Base-by-base conservation (phyloP, 2,329 filamentous ascomycete genomes). In the Aspergillus clavatus region DNA sequence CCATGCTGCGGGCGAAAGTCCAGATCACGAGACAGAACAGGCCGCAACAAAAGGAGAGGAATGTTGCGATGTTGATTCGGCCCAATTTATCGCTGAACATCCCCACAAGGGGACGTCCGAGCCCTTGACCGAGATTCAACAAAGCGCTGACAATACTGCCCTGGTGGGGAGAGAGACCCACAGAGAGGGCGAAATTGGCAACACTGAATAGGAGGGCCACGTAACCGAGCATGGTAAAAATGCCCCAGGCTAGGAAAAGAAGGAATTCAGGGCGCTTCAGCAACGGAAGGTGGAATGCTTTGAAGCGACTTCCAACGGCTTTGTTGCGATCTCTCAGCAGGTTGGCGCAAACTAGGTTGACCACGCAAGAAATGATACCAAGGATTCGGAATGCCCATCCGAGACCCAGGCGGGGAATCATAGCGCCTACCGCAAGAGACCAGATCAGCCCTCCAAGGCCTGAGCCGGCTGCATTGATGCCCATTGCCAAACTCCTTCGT, bases 191-290 rank as follows among this genome's bases (percentile, higher is more conserved):
- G 56, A 83, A 86, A 47, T 78, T 81, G 1, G 83, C 78, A 7
- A 86, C 62, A 2, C 76, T 81, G 65, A 83, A 86, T 2, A 85
- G 69, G 2, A 86, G 63, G 0, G 82, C 77, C 16, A 84, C 77
- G 52, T 86, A 86, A 5, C 79, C 83, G 5, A 86, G 67, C 73
- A 84, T 80, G 40, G 74, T 80, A 50, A 84, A 71, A 46, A 79
- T 72, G 0, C 79, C 81, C 68, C 78, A 86, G 3, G 59, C 67
- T 18, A 82, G 67, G n/a, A 84, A 67, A 0, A 82, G 69, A 3
- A 80, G 47, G 47, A 82, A 81, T 52, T 84, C 76, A 0, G 70
- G 63, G 1, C 73, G 70, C 35, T 67, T 71, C 53, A 84, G 76
- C 5, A 83, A 59, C 3, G 68, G 65, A 19, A 73, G 59, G 55